Percentiles rank a stretch among this genome's conserved stretches.
Evolutionary conservation across 768 basidiomycete genomes (phyloP).

Genomic region (Leccinum fibrillosum): DNA sequence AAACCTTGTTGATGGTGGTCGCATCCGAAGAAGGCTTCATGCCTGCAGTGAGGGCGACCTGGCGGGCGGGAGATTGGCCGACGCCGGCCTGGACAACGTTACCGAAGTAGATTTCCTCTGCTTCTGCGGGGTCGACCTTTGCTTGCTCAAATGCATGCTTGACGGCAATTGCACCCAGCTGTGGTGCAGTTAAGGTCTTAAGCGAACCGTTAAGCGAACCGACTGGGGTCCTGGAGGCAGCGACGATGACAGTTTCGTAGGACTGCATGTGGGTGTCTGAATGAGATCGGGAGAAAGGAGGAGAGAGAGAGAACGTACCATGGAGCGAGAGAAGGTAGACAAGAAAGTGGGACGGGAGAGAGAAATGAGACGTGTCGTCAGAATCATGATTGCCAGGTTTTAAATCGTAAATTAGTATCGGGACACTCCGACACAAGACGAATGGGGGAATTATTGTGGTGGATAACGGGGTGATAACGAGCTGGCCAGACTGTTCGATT

Average conservation of each 20-base stretch:
- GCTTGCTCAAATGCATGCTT: slow-evolving; percentile 86
- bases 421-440: slow-evolving; percentile 18
- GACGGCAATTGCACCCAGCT: slow-evolving; percentile 85
- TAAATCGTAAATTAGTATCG: slow-evolving; percentile 17
- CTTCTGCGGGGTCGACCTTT: slow-evolving; percentile 71
- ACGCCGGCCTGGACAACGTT: slow-evolving; percentile 98
- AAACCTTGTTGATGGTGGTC: slow-evolving; percentile 99
- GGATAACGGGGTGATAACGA: not conserved
- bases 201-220: slow-evolving; percentile 89
- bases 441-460: not conserved
- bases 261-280: slow-evolving; percentile 21
- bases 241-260: slow-evolving; percentile 89
- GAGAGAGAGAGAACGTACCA: slow-evolving; percentile 39
- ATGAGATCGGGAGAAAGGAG: not conserved
- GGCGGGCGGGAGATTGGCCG: slow-evolving; percentile 97
- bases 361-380: slow-evolving; percentile 39
- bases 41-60: slow-evolving; percentile 92
- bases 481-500: not conserved
- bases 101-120: slow-evolving; percentile 97
- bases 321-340: slow-evolving; percentile 38
- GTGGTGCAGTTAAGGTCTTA: slow-evolving; percentile 84
- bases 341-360: slow-evolving; percentile 38
- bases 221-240: slow-evolving; percentile 91
- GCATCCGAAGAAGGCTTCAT: slow-evolving; percentile 84
- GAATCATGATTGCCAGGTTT: slow-evolving; percentile 35